phyloP scores from a whole-genome alignment of 331 rosid genomes.

The Malus hybrid region DNA sequence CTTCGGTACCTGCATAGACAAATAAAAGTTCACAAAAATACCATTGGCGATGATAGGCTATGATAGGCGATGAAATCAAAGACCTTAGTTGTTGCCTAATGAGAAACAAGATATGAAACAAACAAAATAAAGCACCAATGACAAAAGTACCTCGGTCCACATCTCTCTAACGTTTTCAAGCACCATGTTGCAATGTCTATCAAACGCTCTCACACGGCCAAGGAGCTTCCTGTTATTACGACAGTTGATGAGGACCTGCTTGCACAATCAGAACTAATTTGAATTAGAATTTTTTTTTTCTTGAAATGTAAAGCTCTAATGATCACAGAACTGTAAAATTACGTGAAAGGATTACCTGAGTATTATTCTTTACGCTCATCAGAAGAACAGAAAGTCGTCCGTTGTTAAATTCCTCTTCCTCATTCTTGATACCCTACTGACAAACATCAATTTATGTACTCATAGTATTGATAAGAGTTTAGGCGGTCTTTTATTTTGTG shows the following conservation, averaged over 20 bases:
- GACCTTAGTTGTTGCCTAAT: too few relatives aligned
- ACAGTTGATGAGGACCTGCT: constrained; percentile 80
- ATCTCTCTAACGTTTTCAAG: constrained; percentile 91
- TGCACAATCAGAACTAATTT: not conserved
- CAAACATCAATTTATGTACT: not conserved
- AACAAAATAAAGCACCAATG: not conserved
- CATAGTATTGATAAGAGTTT: not conserved
- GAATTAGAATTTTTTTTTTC: not conserved
- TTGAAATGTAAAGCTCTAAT: not conserved
- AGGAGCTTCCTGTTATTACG: constrained; percentile 81
- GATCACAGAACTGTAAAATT: not conserved
- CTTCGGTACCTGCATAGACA: constrained; percentile 55
- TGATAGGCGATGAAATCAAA: not conserved
- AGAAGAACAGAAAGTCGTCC: constrained; percentile 89
- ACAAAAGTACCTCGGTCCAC: constrained; percentile 77
- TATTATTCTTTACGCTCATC: constrained; percentile 92
- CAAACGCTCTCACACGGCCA: constrained; percentile 90
- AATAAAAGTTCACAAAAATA: not conserved
- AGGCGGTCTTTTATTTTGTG: not conserved
- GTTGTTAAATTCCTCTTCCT: constrained; percentile 88
- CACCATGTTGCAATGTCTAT: constrained; percentile 93
- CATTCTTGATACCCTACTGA: constrained; percentile 46
- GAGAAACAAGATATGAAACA: not conserved
- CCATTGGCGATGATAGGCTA: not conserved
- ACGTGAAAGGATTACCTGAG: constrained; percentile 45